Base-by-base conservation (phyloP, 2,329 filamentous ascomycete species). In the Ceratocystis alfenasii region DNA sequence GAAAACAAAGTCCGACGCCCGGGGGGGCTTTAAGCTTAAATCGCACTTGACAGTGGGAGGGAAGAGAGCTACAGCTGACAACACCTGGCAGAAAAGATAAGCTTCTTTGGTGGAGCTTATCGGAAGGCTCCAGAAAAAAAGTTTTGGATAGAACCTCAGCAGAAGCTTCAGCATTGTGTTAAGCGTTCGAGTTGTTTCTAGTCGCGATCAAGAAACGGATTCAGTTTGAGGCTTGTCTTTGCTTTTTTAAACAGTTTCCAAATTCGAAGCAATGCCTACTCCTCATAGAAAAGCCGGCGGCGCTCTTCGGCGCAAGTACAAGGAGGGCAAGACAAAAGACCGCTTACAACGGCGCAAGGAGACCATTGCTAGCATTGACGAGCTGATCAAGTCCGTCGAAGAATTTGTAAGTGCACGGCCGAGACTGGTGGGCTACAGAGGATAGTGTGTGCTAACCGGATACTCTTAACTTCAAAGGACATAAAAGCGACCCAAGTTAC, bases 401-500 rank as follows among this genome's bases (percentile, higher is more conserved):
- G 75, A 78, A 67, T 75, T 79, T 69, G 76, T 77, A 71, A 69
- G 75, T 71, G 7, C 41, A 30, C 60, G 30, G n/a, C 17, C 12
- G n/a, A 17, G 15, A 30, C 15, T 30, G 12, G 8, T 6, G 8
- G 7, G 25, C 10, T 15, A 45, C 53, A n/a, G 22, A 41, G 44
- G 10, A 25, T 7, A 6, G 22, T 10, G 15, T 45, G 28, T 46
- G 17, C 63, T 67, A 59, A 45, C 28, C 36, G 7, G 7, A 33
- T 17, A 33, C 64, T 30, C 44, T 36, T 17, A 12, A 33, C 20
- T n/a, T 15, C 41, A 1, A 30, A 87, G 83, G 87, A 90, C 68
- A 76, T 79, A 63, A 87, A 87, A 69, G 76, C 79, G 7, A 73
- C 79, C 69, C 76, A 83, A 17, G 79, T 82, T 71, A 86, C 85